Evolutionary conservation across 192 early-diverging fungal species (phyloP).

Genomic region (Powellomyces hirtus): DNA sequence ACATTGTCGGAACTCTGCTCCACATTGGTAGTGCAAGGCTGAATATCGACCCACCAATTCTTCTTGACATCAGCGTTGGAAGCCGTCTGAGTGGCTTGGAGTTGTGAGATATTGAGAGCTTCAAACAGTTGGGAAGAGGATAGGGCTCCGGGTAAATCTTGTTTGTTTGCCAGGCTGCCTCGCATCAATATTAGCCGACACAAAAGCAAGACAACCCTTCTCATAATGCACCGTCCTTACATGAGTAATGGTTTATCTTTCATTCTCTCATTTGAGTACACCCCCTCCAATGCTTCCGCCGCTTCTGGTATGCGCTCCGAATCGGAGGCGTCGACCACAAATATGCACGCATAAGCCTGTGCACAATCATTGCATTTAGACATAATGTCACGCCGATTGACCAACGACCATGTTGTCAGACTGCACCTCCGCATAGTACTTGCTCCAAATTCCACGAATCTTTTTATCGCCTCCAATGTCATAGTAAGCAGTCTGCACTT

Average conservation of each 20-base stretch:
- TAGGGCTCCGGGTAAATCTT: constrained; percentile 12
- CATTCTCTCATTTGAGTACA: constrained; percentile 19
- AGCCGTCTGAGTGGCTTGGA: not conserved
- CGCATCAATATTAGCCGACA: not conserved
- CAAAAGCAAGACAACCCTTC: not conserved
- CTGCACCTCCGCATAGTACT: constrained; percentile 40
- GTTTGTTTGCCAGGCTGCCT: constrained; percentile 32
- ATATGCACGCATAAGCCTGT: constrained; percentile 27
- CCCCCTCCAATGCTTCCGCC: not conserved
- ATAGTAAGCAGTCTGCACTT: constrained; percentile 10
- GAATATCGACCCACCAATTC: not conserved
- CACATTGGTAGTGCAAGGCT: not conserved
- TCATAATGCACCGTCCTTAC: constrained; percentile 8
- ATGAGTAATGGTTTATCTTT: constrained; percentile 29
- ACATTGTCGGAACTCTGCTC: not conserved
- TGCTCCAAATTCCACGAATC: constrained; percentile 35
- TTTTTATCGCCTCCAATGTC: constrained; percentile 27
- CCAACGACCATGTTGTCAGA: too few species aligned
- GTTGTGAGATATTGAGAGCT: not conserved
- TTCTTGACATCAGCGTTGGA: not conserved
- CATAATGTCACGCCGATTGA: not conserved
- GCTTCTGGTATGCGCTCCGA: constrained; percentile 13
- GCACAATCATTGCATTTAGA: not conserved
- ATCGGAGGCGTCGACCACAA: constrained; percentile 23
- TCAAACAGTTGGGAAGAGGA: not conserved